Evolutionary conservation across 2,329 filamentous ascomycete species (phyloP), one percentile per base, ranked within the genome.

Genomic region (Microdochium paspali): DNA sequence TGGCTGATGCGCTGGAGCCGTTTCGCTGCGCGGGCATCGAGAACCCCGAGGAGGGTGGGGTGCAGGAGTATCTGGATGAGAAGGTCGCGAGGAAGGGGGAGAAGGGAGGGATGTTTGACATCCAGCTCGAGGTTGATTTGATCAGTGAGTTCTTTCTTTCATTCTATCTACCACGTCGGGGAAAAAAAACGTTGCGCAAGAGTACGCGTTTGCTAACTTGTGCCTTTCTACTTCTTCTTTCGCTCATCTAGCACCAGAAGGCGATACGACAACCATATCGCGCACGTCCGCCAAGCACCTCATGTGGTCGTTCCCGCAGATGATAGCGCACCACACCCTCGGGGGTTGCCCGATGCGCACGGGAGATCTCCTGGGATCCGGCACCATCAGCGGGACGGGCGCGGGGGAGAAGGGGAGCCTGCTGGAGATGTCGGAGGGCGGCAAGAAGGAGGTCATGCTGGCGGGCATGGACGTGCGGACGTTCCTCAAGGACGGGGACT

Each of bases 291-390:
- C 81, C 10, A 77, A 72, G 53, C 77, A 90, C 57, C 70, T 91
- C 10, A 71, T 91, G n/a, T 91, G 82, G 74, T 90, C 85, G 0
- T 91, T 90, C 66, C 78, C 84, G 4, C 87, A 91, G 62, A 90
- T 90, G 85, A 71, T 91, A 35, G 79, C 87, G 1, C 87, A 91
- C 61, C 87, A 91, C 61, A 81, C 83, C 1, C 75, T 87, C 44
- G 85, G 83, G 1, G 87, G 87, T 5, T 93, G 87, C 62, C 80
- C 82, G 3, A 74, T 93, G 72, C 76, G 80, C 44, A 76, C 82
- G 0, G 87, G 87, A 28, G 87, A 93, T 59, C 64, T 93, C 46
- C 67, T 93, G 5, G 87, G 86, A 2, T 87, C 84, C 2, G 87
- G 87, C 3, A 93, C 87, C 1, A 91, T 93, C 56, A 73, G 70